phyloP scores from a whole-genome alignment of 2,329 filamentous ascomycete species.

The Alternaria conjuncta region DNA sequence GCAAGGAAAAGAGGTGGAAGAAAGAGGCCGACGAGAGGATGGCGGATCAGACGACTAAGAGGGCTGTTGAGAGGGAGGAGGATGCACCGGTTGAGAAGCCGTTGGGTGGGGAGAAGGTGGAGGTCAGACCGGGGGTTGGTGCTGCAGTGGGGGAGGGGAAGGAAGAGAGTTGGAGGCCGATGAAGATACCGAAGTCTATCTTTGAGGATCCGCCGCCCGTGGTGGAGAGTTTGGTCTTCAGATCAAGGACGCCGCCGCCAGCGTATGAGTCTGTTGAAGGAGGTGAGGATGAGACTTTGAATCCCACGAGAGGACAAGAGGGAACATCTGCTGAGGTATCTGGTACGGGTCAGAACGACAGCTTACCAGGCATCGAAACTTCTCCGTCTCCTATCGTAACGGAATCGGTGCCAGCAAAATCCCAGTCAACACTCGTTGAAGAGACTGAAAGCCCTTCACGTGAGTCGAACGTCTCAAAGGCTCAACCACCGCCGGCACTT shows the following conservation, averaged over 20 bases:
- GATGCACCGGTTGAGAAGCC: constrained; percentile 37
- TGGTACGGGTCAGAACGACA: background rate
- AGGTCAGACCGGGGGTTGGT: constrained; percentile 24
- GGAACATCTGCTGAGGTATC: background rate
- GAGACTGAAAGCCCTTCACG: background rate
- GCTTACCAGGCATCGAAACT: background rate
- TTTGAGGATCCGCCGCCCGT: constrained; percentile 26
- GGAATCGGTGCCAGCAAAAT: background rate
- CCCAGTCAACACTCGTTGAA: background rate
- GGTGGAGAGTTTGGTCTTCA: constrained; percentile 4
- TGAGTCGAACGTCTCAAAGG: background rate
- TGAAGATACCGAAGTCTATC: constrained; percentile 30
- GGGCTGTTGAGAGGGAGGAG: constrained; percentile 30
- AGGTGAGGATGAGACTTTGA: background rate
- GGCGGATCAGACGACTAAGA: constrained; percentile 41
- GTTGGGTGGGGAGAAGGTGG: constrained; percentile 21
- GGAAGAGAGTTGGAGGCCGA: constrained; percentile 7
- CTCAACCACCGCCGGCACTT: background rate
- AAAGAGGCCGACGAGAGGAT: constrained; percentile 33
- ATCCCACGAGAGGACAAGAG: accelerated
- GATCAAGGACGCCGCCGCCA: constrained; percentile 30
- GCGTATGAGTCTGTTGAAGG: constrained; percentile 16
- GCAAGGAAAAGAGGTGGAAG: constrained; percentile 58
- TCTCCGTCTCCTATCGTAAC: background rate
- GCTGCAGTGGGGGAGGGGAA: background rate